These are phyloP conservation scores for Diospyros lotus DNA, from an alignment of 148 eudicot genomes.

Conservation along the genomic window DNA sequence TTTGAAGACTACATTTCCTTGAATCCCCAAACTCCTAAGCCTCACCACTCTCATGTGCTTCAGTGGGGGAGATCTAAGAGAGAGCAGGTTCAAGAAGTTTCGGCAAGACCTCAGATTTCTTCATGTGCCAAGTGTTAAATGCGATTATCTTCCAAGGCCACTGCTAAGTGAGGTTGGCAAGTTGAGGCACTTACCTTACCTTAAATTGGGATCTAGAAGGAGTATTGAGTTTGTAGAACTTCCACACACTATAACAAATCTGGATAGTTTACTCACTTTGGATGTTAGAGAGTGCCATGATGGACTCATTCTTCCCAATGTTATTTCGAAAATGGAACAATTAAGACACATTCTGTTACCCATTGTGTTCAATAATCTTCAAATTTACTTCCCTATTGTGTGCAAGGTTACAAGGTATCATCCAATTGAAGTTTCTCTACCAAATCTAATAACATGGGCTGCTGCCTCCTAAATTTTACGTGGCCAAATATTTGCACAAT, in stretches of 20 bases:
- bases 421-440: not conserved
- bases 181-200: not conserved
- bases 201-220: not conserved
- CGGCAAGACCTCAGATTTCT: not conserved
- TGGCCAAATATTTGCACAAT: not conserved
- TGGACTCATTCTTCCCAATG: not conserved
- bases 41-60: constrained; percentile 2
- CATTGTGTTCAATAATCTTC: too few relatives aligned
- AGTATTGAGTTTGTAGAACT: not conserved
- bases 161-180: constrained; percentile 6
- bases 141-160: not conserved
- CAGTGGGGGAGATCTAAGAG: too few relatives aligned
- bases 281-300: not conserved
- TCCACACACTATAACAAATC: not conserved
- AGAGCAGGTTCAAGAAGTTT: not conserved
- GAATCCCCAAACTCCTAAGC: not conserved
- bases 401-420: not conserved
- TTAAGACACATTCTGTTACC: constrained; percentile 8
- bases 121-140: not conserved
- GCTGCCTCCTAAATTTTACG: too few relatives aligned
- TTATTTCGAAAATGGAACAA: constrained; percentile 4
- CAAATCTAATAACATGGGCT: not conserved
- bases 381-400: too few relatives aligned
- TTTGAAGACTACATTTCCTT: not conserved
- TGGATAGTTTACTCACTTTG: not conserved